Base-by-base conservation (phyloP, 495 filamentous ascomycete genomes). In the Talaromyces adpressus region DNA sequence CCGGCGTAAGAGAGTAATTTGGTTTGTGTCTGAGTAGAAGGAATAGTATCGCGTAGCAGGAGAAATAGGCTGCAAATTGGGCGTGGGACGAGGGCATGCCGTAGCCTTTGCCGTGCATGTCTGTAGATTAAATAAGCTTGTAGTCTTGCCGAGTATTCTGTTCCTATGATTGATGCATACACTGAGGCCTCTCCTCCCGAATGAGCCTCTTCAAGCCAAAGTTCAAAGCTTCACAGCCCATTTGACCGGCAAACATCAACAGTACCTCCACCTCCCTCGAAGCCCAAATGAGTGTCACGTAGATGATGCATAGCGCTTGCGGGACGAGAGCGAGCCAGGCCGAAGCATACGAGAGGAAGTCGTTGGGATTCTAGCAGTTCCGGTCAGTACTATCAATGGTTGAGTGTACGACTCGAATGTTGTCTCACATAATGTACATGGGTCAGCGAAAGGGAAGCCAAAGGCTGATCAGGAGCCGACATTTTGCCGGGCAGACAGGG, bases 61-160 rank as follows among this genome's bases (percentile, higher is more conserved):
- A 87, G 79, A 97, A 98, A 79, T 90, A 99, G 9, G 87, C 80
- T 56, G 90, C 88, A 72, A 97, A 99, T 75, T 99, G 94, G 9
- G 94, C 91, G 77, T 99, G 94, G 27, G 92, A 96, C 53, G 89
- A 92, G n/a, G 94, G 94, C 94, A 99, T 99, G 66, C 94, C 94
- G 70, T 98, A 99, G 64, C 94, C 94, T 73, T 96, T 97, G 41
- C 89, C 89, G 63, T 87, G 83, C 82, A 90, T 90, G 76, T 89
- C 89, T 90, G 77, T 70, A 29, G n/a, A 54, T 22, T 20, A 60
- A 18, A 62, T 45, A 53, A 53, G 51, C 39, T 25, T 39, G 22
- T 20, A 14, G 20, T 14, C n/a, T 58, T 27, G 30, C 18, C 57
- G 39, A 32, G 16, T 29, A 54, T 8, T 23, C 52, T 18, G 57